phyloP scores from a whole-genome alignment of 768 basidiomycete species.

The Tulasnella sp. region DNA sequence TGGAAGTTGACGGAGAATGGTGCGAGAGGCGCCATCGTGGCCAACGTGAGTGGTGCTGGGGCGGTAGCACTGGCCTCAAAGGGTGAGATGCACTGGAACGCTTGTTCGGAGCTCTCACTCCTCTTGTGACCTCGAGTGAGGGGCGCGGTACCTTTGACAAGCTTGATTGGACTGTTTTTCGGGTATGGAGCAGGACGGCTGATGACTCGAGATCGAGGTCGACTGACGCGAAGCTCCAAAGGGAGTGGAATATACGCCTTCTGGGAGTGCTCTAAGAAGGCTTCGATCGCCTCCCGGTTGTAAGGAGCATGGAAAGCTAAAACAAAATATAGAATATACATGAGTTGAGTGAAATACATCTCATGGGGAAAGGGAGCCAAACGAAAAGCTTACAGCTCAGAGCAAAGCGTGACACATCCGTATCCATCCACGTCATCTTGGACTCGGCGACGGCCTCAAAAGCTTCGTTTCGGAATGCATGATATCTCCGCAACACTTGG shows the following conservation, averaged over 20 bases:
- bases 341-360: no score
- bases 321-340: not conserved
- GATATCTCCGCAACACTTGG: constrained; percentile 1
- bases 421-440: constrained; percentile 15
- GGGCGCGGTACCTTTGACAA: not conserved
- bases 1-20: constrained; percentile 1
- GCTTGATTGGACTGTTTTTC: not conserved
- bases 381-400: constrained; percentile 13
- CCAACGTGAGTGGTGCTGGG: not conserved
- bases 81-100: constrained; percentile 16
- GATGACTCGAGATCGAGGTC: constrained; percentile 14
- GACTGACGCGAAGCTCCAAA: constrained; percentile 14
- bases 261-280: constrained; percentile 17
- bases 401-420: constrained; percentile 18
- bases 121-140: not conserved
- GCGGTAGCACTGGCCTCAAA: not conserved
- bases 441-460: constrained; percentile 14
- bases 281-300: constrained; percentile 12
- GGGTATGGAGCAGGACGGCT: constrained; percentile 6
- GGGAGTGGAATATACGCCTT: constrained; percentile 14
- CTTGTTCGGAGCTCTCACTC: constrained; percentile 14
- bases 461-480: constrained; percentile 13
- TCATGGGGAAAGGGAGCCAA: no score
- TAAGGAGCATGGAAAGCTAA: constrained; percentile 17
- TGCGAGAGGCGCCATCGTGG: constrained; percentile 1